Conservation (phyloP, 169 alveolate species). For the Babesia sp. region DNA sequence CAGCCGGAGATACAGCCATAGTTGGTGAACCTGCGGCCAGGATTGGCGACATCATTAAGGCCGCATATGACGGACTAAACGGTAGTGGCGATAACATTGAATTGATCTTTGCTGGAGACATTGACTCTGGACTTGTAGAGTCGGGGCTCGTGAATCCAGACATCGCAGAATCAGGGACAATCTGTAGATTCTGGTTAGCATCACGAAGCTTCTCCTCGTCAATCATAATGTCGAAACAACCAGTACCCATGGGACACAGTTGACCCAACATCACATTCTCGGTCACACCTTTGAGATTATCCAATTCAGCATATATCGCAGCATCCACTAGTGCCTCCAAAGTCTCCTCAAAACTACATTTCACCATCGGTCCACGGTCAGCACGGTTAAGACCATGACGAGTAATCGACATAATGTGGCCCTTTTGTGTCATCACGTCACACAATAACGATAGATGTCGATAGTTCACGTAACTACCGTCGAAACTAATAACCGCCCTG, state of each 20-base stretch:
- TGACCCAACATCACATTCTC: conserved; percentile 96
- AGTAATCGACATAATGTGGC: conserved; percentile 97
- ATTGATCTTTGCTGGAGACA: conserved; percentile 76
- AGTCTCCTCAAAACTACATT: conserved; percentile 98
- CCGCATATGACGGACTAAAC: conserved; percentile 80
- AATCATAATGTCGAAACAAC: conserved; percentile 87
- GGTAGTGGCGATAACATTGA: conserved; percentile 76
- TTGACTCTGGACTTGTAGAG: conserved; percentile 71
- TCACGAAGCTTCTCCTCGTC: conserved; percentile 88
- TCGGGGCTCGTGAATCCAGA: conserved; percentile 80
- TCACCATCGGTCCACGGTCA: conserved; percentile 96
- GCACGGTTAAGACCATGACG: conserved; percentile 99
- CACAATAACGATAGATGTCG: conserved; percentile 97
- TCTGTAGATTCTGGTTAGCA: conserved; percentile 83
- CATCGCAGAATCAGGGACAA: conserved; percentile 74
- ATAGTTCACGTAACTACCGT: conserved; percentile 97
- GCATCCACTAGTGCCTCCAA: conserved; percentile 99
- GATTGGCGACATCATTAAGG: conserved; percentile 75
- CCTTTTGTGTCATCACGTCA: conserved; percentile 99
- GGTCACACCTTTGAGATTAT: conserved; percentile 89
- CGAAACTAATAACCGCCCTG: conserved; percentile 87
- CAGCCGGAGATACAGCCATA: conserved; percentile 60
- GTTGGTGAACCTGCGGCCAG: conserved; percentile 52
- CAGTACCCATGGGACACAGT: conserved; percentile 91
- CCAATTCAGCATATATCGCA: conserved; percentile 95